Evolutionary conservation across 2,329 filamentous ascomycete species (phyloP), one percentile per base, ranked within the genome.

Genomic region (Exophiala alcalophila): DNA sequence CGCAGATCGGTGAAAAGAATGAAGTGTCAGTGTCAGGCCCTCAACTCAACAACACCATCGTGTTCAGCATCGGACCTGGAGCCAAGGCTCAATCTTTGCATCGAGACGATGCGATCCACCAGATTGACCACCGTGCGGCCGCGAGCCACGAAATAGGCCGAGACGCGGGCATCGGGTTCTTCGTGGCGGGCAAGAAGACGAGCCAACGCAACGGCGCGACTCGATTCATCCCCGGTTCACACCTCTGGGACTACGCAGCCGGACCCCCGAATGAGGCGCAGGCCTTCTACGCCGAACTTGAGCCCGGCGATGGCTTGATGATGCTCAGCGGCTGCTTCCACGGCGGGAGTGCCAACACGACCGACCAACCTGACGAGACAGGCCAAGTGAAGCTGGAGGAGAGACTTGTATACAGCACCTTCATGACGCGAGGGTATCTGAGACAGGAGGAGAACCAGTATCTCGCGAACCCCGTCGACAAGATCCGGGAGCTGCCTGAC

Each of bases 291-390:
- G 63, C 63, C 1, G 60, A 62, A 28, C 55, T 67, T 50, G 44
- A 57, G 10, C 56, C 55, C 9, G 64, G 65, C 0, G 62, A 67
- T 53, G 63, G 54, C 0, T 65, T 67, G 44, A 59, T 67, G 8
- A 62, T 67, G 55, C 50, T 67, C 5, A 55, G 56, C 4, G 57
- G 57, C 5, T 53, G 51, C n/a, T 65, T 59, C 38, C 63, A 68
- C 29, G 65, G 63, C 1, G 64, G 60, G 6, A 55, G 60, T 2
- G 48, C 52, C 11, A 47, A 47, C 24, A 39, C 39, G 40, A 47
- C 44, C 2, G 27, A 47, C 7, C 16, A 43, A 14, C 42, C 42
- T 18, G 31, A 31, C 12, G 42, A 40, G 20, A 32, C 28, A 11
- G 55, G 59, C 1, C 47, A 18, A 38, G 57, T 60, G 39, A 23